These are phyloP conservation scores for Daldinia concentrica DNA, from an alignment of 495 filamentous ascomycete species.

Conservation along the genomic window DNA sequence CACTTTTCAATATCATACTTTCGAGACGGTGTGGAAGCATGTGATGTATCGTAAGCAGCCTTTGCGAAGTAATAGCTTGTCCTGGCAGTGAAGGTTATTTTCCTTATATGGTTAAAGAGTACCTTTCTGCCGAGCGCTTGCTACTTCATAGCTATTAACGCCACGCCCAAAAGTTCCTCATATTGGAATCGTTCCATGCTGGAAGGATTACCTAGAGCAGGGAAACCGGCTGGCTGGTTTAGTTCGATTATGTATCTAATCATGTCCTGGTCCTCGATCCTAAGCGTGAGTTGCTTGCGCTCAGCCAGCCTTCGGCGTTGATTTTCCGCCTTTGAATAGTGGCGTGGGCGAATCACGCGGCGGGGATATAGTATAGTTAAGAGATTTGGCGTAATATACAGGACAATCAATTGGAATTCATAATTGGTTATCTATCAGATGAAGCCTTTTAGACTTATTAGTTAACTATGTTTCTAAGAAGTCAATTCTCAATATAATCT, in stretches of 20 bases:
- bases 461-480: too few relatives aligned
- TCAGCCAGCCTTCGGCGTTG: constrained; percentile 15
- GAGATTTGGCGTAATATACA: neutral
- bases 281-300: constrained; percentile 19
- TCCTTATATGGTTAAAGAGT: neutral
- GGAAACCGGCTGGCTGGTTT: neutral
- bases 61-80: neutral
- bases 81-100: neutral
- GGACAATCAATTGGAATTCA: neutral
- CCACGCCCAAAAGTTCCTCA: neutral
- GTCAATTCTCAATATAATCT: neutral
- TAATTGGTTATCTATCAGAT: neutral
- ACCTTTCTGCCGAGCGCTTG: neutral
- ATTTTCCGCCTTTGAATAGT: constrained; percentile 10
- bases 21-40: neutral
- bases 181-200: neutral
- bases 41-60: neutral
- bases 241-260: too few relatives aligned
- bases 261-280: neutral
- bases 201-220: neutral
- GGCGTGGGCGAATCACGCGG: neutral
- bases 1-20: neutral
- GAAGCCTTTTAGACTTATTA: neutral
- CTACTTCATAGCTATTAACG: neutral
- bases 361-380: neutral